Evolutionary conservation across 495 filamentous ascomycete species (phyloP), one percentile per base, ranked within the genome.

Genomic region (Chaetomidium leptoderma): DNA sequence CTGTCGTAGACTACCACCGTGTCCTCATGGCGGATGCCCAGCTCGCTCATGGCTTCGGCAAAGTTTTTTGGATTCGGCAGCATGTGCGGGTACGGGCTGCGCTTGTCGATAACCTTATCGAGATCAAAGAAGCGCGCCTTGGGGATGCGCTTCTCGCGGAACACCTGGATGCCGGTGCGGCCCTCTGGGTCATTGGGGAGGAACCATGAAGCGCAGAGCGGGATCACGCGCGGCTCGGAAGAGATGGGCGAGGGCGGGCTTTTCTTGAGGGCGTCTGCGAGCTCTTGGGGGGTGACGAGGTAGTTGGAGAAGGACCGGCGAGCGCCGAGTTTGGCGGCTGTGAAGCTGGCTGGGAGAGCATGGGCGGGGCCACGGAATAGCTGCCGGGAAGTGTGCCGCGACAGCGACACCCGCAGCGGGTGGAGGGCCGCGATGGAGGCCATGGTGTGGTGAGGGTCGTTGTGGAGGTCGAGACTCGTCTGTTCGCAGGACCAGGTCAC

Each of bases 71-170:
- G 76, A 19, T 79, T 86, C 4, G 95, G 95, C 7, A 98, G 87
- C 93, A 98, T 98, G 70, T 98, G 93, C 13, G 93, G 92, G 68
- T 96, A 98, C 7, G 88, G 87, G 33, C 89, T 95, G 61, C 83
- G 81, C 63, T 83, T 82, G 68, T 97, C 95, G 60, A 91, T 92
- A 64, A 96, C 80, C 30, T 79, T 87, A 72, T 98, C 95, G 23
- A 98, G 78, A 71, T 97, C 90, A 70, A 98, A 98, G 82, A 97
- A 98, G n/a, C 91, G 86, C 2, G 93, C 84, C 58, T 82, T 81
- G 0, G 92, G 91, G 58, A 98, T 91, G 43, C 88, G 88, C 61
- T 80, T 80, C 63, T 86, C 76, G 57, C 80, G 79, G 78, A 91
- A 97, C 56, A 86, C 84, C 39, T 89, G 75, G 60, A 81, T 76